Conservation (phyloP, 2,329 filamentous ascomycete genomes). For the Meredithiella fracta region DNA sequence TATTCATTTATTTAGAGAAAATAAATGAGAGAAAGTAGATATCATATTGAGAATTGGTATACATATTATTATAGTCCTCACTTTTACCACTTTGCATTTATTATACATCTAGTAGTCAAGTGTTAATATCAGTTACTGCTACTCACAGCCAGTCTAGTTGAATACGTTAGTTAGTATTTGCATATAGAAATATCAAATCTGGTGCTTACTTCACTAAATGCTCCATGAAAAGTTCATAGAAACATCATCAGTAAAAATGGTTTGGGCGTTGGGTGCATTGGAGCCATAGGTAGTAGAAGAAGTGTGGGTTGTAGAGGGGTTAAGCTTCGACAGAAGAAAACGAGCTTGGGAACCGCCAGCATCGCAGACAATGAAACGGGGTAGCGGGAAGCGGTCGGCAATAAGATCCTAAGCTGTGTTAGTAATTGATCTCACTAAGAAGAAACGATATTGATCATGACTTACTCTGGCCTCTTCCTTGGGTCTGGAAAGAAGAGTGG, state of each 20-base stretch:
- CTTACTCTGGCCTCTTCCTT: slow-evolving; percentile 90
- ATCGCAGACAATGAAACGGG: slow-evolving; percentile 95
- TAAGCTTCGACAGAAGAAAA: slow-evolving; percentile 92
- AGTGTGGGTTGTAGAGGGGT: slow-evolving; percentile 80
- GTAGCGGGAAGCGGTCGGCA: slow-evolving; percentile 91
- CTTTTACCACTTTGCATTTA: background rate
- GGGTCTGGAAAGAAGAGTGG: slow-evolving; percentile 68
- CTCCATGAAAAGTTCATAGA: slow-evolving; percentile 99
- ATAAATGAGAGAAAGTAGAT: too few relatives aligned
- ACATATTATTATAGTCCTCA: too few relatives aligned
- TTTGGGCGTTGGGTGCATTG: slow-evolving; percentile 73
- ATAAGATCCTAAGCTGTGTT: slow-evolving; percentile 61
- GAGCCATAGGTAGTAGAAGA: slow-evolving; percentile 85
- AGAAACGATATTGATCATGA: slow-evolving; percentile 14
- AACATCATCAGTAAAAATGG: slow-evolving; percentile 97
- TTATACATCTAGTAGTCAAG: background rate
- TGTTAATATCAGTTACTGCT: slow-evolving; percentile 41
- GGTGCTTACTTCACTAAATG: slow-evolving; percentile 78
- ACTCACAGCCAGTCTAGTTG: slow-evolving; percentile 40
- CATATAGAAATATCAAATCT: slow-evolving; percentile 14
- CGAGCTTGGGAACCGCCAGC: slow-evolving; percentile 95
- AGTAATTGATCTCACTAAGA: slow-evolving; percentile 16
- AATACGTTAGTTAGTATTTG: slow-evolving; percentile 37
- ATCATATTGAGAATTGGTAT: too few relatives aligned
- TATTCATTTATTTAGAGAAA: too few relatives aligned